phyloP scores from a whole-genome alignment of 2,329 filamentous ascomycete species.

The Colletotrichum simmondsii region DNA sequence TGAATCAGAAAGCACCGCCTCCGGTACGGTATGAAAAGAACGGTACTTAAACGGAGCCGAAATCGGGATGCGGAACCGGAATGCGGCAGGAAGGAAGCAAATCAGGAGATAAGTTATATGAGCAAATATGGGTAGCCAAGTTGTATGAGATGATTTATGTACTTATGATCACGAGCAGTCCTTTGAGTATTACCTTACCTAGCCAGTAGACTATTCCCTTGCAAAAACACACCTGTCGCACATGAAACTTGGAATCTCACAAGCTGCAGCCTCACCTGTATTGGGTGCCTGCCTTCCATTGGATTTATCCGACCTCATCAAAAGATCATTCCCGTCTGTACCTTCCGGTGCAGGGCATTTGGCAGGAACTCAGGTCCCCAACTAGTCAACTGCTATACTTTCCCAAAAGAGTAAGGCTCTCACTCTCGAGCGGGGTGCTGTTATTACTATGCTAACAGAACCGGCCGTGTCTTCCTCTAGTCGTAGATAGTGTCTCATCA shows the following conservation, averaged over 20 bases:
- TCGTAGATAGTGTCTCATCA: not conserved
- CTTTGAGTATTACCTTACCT: not conserved
- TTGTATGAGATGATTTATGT: not conserved
- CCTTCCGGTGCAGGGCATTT: too few species aligned
- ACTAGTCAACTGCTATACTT: constrained; percentile 19
- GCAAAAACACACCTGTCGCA: not conserved
- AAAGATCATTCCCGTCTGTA: not conserved
- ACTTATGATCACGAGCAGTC: not conserved
- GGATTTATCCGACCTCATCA: too few species aligned
- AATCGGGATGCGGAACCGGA: not conserved
- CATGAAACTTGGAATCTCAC: not conserved
- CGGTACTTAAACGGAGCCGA: too few species aligned
- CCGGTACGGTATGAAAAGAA: not conserved
- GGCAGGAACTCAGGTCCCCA: too few species aligned
- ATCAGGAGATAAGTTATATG: not conserved
- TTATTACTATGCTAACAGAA: not conserved
- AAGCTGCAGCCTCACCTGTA: not conserved
- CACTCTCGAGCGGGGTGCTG: not conserved
- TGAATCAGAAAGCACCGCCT: not conserved
- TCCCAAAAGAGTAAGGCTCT: not conserved
- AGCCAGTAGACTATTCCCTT: not conserved
- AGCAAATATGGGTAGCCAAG: not conserved
- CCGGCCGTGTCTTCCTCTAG: too few species aligned
- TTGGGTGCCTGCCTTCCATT: not conserved
- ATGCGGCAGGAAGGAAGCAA: not conserved